Evolutionary conservation across 441 rosid species (phyloP), one percentile per base, ranked within the genome.

Genomic region (Pelargonium myrrhifolium): DNA sequence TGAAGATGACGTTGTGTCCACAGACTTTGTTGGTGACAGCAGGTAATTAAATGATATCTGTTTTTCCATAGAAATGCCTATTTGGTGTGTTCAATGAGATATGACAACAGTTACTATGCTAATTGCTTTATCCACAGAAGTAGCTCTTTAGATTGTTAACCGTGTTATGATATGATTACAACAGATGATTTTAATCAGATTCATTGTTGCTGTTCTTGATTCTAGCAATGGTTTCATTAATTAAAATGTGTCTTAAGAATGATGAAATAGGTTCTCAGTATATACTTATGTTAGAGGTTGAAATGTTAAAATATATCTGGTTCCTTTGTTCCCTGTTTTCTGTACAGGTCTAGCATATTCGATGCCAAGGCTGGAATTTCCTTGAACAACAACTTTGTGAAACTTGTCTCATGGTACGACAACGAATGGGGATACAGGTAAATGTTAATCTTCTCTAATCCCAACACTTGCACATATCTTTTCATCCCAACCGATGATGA

Each of bases 361-460:
- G 94, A 90, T 76, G 94, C 96, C 26, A 86, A 90, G 84, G 94
- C 94, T 3, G 94, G 94, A 65, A 85, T 88, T 74, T 90, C 96
- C 22, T 40, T 88, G 84, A 90, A 65, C 55, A 74, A 79, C 4
- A 80, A 83, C 65, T 90, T 84, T 31, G 87, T 85, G 78, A 90
- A 90, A 42, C 71, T 90, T n/a, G 89, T 90, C 47, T 49, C 89
- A 9, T 88, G 96, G 96, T 86, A 88, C n/a, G 96, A 90, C 85
- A 90, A 90, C 47, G 96, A 90, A 72, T 81, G 83, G 93, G 96
- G 96, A 65, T 90, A 90, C 94, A 87, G 92, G 91, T 86, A 83
- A 55, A 15, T 2, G 1, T 8, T 9, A n/a, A 1, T 21, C 63
- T 60, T 26, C 55, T 40, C 7, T 39, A n/a, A 11, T 17, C 55